Base-by-base conservation (phyloP, 2,329 filamentous ascomycete genomes). In the Monosporascus sp. region DNA sequence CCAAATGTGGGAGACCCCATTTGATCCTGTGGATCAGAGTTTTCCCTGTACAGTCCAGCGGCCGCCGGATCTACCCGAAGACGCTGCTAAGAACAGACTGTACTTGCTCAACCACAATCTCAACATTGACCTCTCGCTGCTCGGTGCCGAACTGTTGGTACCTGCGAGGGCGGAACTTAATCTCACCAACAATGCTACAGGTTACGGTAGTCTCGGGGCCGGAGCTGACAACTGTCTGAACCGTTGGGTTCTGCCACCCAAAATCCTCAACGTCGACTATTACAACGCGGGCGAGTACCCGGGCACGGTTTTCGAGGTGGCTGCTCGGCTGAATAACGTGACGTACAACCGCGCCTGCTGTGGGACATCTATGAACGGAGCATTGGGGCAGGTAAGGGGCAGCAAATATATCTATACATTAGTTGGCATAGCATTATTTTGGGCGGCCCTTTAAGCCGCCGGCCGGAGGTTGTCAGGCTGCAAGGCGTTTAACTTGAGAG, bases 81-180 rank as follows among this genome's bases (percentile, higher is more conserved):
- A 77, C 2, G 76, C 81, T 7, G 79, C 81, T 0, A 73, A 75
- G 53, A 75, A 85, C 31, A 79, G 85, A 44, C 77, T 96, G 70
- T 95, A 92, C 67, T 79, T 96, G 65, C 81, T 88, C 63, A 97
- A 97, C 71, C 92, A 97, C 74, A 97, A 97, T 67, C 79, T 96
- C 54, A 96, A 96, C 68, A 79, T 86, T 54, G 79, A 91, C 59
- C 81, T 96, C 56, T 80, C 80, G 50, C 71, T 95, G 37, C 81
- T 85, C 2, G 83, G 82, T 31, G 66, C 80, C 17, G 74, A 78
- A 20, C 67, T 94, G 46, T 73, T 91, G 7, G 85, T 94, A 14
- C 90, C 90, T 0, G 88, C 89, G 53, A 83, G 84, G 0, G 81
- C 84, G 5, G 67, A 85, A 41, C 72, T 93, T 52, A 89, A 89